Base-by-base conservation (phyloP, 192 early-diverging fungal genomes). In the Martensiomyces pterosporus region DNA sequence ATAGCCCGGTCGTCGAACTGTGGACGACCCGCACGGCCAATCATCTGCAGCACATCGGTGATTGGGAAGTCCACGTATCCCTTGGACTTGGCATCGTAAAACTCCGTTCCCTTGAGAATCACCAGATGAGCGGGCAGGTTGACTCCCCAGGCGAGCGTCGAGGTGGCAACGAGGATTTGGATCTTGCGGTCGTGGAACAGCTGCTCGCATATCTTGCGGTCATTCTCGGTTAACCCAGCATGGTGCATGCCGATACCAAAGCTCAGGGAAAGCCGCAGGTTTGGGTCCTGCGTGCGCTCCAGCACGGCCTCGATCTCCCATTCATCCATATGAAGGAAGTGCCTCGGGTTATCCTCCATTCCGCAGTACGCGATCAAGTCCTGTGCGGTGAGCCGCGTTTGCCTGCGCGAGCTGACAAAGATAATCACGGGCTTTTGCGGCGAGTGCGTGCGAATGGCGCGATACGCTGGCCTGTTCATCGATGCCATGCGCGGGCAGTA, bases 181-280 rank as follows among this genome's bases (percentile, higher is more conserved):
- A 99, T 98, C 74, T 94, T 95, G 62, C 85, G 82, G 64, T 88
- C 85, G 16, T 89, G 78, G 75, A 95, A 99, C 29, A 99, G 83
- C 53, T 94, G 89, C 69, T 98, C 94, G 16, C 90, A 89, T 9
- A 94, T 61, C 47, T 78, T 82, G 25, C 94, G 75, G 54, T 99
- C 97, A 15, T 61, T 55, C 33, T 96, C 92, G 8, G 89, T 83
- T 33, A 99, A 67, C 13, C 94, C 94, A 19, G 94, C 94, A 60
- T 99, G 97, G 67, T 99, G 94, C 36, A 98, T 77, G 12, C 94
- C 97, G 40, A 99, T 94, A 37, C 97, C 97, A 78, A 94, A 98
- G 45, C 82, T 82, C 12, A 99, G 84, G 4, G 90, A 65, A 43
- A 85, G 64, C 9, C 82, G 82, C 47, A 98, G 69, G 25, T 82